Conservation (phyloP, 805 yeast genomes). For the Teunomyces lycoperdinae region DNA sequence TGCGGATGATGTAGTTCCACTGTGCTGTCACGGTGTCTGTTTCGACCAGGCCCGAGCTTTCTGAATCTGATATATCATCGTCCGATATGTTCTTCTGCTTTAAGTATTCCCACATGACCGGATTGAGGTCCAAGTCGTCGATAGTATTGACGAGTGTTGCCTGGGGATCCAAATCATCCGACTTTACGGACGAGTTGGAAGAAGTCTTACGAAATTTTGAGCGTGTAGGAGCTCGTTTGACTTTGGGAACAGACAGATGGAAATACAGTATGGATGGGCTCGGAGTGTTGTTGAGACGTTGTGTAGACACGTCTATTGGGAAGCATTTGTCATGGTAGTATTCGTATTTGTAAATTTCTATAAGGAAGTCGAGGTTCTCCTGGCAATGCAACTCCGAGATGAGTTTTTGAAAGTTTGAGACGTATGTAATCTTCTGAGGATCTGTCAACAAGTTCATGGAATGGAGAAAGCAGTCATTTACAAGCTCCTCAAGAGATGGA, state of each 20-base stretch:
- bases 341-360: slow-evolving; percentile 47
- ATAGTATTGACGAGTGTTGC: slow-evolving; percentile 23
- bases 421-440: slow-evolving; percentile 14
- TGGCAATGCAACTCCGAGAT: slow-evolving; percentile 40
- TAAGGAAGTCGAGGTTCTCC: slow-evolving; percentile 45
- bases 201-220: background rate
- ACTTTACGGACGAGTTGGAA: slow-evolving; percentile 12
- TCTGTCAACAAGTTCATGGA: slow-evolving; percentile 19
- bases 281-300: slow-evolving; percentile 11
- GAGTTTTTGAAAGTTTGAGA: slow-evolving; percentile 29
- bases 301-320: slow-evolving; percentile 8
- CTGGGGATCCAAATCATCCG: slow-evolving; percentile 23
- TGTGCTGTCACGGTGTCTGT: slow-evolving; percentile 18
- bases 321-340: slow-evolving; percentile 33
- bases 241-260: slow-evolving; percentile 8
- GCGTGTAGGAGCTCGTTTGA: slow-evolving; percentile 5
- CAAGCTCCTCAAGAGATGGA: slow-evolving; percentile 25
- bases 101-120: slow-evolving; percentile 12
- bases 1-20: slow-evolving; percentile 37
- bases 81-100: slow-evolving; percentile 2
- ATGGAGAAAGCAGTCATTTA: slow-evolving; percentile 30
- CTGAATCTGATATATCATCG: slow-evolving; percentile 5
- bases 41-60: slow-evolving; percentile 4
- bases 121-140: slow-evolving; percentile 19
- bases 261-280: slow-evolving; percentile 11